A percentile compares a stretch with the other conserved stretches of the same genome.
Conservation (phyloP, 2,329 filamentous ascomycete genomes). For the Ceratocystiopsis minuta region DNA sequence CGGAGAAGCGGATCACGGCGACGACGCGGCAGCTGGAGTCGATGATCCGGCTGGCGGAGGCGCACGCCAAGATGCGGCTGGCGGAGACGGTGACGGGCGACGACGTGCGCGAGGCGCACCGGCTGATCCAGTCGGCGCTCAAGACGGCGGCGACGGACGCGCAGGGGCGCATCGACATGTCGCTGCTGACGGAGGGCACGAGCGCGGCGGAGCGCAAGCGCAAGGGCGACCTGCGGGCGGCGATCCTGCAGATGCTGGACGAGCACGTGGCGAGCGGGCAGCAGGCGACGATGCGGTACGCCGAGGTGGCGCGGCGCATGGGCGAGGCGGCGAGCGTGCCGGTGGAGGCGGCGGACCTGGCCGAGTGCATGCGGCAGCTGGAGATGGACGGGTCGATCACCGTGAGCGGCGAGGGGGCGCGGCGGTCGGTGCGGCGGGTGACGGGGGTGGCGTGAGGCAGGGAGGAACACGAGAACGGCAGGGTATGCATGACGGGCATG, state of each 20-base stretch:
- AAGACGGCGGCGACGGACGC: constrained; percentile 95
- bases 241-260: constrained; percentile 57
- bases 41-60: constrained; percentile 94
- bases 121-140: constrained; percentile 80
- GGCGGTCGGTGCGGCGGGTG: constrained; percentile 65
- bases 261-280: constrained; percentile 54
- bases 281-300: constrained; percentile 48
- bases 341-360: constrained; percentile 65
- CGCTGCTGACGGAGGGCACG: constrained; percentile 83
- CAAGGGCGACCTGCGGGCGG: constrained; percentile 69
- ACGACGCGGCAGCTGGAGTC: constrained; percentile 93
- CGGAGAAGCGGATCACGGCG: constrained; percentile 91
- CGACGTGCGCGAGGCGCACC: constrained; percentile 80
- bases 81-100: constrained; percentile 53
- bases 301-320: constrained; percentile 58
- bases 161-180: constrained; percentile 91
- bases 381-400: constrained; percentile 75
- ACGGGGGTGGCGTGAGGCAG: constrained; percentile 24
- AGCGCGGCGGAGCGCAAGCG: constrained; percentile 70
- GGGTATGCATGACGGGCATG: too few relatives aligned
- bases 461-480: not conserved
- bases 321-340: constrained; percentile 51
- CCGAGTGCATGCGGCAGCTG: constrained; percentile 58
- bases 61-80: constrained; percentile 95
- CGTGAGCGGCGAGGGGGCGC: constrained; percentile 66